Conservation (phyloP, 208 protist species). For the Crithidia bombi region DNA sequence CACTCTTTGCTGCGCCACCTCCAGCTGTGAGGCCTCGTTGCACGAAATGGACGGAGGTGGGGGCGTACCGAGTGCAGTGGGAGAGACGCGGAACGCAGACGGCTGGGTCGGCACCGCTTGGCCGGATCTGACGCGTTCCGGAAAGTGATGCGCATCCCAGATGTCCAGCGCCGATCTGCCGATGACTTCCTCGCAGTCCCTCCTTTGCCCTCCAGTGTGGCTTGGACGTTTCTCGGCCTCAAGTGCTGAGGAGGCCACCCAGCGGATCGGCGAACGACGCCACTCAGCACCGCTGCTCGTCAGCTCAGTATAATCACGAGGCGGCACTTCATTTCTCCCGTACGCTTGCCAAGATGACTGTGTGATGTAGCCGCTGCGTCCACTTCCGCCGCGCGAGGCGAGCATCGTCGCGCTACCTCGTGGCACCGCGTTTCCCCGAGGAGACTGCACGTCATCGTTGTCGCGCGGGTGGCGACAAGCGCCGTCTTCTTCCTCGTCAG, state of each 20-base stretch:
- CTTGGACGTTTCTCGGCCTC: not conserved
- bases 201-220: not conserved
- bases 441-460: not conserved
- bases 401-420: not conserved
- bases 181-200: not conserved
- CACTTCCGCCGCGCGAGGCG: not conserved
- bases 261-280: conserved; percentile 28
- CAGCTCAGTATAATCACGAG: conserved; percentile 22
- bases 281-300: not conserved
- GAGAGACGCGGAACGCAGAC: not conserved
- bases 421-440: not conserved
- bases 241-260: conserved; percentile 3
- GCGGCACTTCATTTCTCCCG: not conserved
- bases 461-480: not conserved
- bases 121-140: too few relatives aligned
- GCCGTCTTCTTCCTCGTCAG: conserved; percentile 1
- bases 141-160: conserved; percentile 13
- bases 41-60: not conserved
- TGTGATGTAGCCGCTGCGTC: not conserved
- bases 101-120: not conserved
- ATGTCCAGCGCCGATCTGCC: conserved; percentile 18
- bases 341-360: not conserved
- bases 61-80: not conserved
- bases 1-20: not conserved
- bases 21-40: not conserved